A percentile compares a stretch with the other conserved stretches of the same genome.
Conservation (phyloP, 306 rosid species). For the Chamaecrista fasciculata region DNA sequence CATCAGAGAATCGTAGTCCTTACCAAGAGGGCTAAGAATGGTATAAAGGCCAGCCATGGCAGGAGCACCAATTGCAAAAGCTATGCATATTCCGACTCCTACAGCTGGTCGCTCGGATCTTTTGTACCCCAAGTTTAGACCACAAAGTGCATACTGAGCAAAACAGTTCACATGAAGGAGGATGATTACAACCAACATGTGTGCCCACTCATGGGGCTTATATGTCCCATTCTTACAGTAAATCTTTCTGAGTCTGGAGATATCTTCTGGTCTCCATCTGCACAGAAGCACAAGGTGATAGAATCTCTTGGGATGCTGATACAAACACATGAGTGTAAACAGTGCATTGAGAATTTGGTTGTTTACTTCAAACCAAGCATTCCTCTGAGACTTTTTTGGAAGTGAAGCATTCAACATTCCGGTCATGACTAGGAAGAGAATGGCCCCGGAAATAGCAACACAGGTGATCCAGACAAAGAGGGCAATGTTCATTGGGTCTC, state of each 20-base stretch:
- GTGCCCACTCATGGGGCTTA: conserved; percentile 89
- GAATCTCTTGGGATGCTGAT: conserved; percentile 78
- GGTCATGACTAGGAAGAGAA: conserved; percentile 87
- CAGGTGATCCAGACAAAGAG: conserved; percentile 65
- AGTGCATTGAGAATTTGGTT: conserved; percentile 93
- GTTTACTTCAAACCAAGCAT: conserved; percentile 87
- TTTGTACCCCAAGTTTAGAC: conserved; percentile 76
- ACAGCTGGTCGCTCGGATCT: conserved; percentile 79
- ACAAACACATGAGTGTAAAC: conserved; percentile 89
- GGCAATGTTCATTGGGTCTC: conserved; percentile 82
- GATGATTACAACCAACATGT: conserved; percentile 84
- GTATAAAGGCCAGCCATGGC: conserved; percentile 75
- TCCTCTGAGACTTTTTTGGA: conserved; percentile 61
- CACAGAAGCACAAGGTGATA: conserved; percentile 79
- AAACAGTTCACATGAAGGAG: conserved; percentile 85
- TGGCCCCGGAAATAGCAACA: conserved; percentile 91
- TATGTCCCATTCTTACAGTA: conserved; percentile 87
- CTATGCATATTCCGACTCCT: conserved; percentile 75
- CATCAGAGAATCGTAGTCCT: conserved; percentile 67
- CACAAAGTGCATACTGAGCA: conserved; percentile 87
- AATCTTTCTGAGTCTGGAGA: conserved; percentile 56
- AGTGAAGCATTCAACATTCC: conserved; percentile 77
- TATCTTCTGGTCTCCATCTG: conserved; percentile 72
- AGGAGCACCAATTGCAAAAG: conserved; percentile 74
- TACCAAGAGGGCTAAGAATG: conserved; percentile 84